Evolutionary conservation across 2,329 filamentous ascomycete species (phyloP), one percentile per base, ranked within the genome.

Genomic region (Calonectria hongkongensis): DNA sequence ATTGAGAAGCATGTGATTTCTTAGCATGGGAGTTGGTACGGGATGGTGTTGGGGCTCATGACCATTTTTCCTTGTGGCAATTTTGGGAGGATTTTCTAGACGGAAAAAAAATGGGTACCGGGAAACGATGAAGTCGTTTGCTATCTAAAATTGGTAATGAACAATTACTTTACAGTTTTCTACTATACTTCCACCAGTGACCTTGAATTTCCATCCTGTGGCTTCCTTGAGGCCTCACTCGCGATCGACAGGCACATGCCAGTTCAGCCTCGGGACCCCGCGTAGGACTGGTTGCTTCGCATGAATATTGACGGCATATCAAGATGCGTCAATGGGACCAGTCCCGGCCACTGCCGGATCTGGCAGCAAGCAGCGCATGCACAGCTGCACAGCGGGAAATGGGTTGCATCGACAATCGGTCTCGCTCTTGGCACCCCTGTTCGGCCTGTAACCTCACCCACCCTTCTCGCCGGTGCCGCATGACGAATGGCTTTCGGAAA

Each of bases 401-500:
- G 58, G 43, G 48, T 47, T 30, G 45, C 43, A 62, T 66, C 43
- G 58, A 66, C 51, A 66, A 58, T 64, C 68, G 51, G 39, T 39
- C 30, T 36, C 48, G 41, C 43, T 47, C 54, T 25, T 18, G 48
- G 25, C 36, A 62, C 54, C 68, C 51, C 54, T 47, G 56, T 33
- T 36, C 58, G 51, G 48, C 30, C 63, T 71, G 45, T 5, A 64
- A 45, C 33, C 48, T 50, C 45, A 54, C 60, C 33, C 33, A 66
- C 48, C 67, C 41, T 39, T 21, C 28, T 63, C 58, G 41, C 27
- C 18, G 27, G 58, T 21, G 7, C 30, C 51, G 43, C n/a, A 18
- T 36, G 50, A 39, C 50, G 12, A 16, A 41, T 33, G 10, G 18
- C 8, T n/a, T 8, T 10, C 25, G 12, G 30, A 8, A 58, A 41